Base-by-base conservation (phyloP, 1,139 yeast species). In the Protomyces arabidopsidicola region DNA sequence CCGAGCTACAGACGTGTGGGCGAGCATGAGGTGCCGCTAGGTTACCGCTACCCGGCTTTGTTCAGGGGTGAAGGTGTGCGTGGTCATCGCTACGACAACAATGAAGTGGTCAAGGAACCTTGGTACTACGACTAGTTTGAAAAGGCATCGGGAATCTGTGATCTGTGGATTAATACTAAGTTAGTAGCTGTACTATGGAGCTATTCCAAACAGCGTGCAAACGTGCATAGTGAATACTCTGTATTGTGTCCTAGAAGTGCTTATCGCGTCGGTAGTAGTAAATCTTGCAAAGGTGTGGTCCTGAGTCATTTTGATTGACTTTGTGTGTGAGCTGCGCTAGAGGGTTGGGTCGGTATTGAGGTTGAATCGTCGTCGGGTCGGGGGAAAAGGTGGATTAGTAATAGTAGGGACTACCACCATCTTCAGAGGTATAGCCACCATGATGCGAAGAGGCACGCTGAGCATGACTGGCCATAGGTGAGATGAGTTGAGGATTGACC, bases 41-140 rank as follows among this genome's bases (percentile, higher is more conserved):
- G 82, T 54, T 79, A 86, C 71, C 80, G 89, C 70, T 90, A 90
- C 84, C 98, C 98, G 1, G 77, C 77, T n/a, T 75, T 82, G 70
- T 90, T 93, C 75, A 80, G 84, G 68, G 98, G 96, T n/a, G 90
- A 88, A 52, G 98, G 98, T 54, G 91, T 90, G 31, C 84, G 97
- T 70, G 98, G 93, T 0, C 98, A 93, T 75, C 80, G 84, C 68
- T 93, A 88, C 78, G 57, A 60, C 54, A 64, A 64, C 59, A 64
- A 64, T 55, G 98, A 93, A 75, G 98, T 93, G 1, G 90, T 93
- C 75, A 93, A 90, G 69, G 95, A 88, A 73, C 84, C 84, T 9
- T 59, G 72, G 65, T 70, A 69, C 52, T 69, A 68, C 56, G 68
- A 66, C 35, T 68, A 55, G 55, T n/a, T 22, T 36, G 9, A 9